These are phyloP conservation scores for Nemania serpens DNA, from an alignment of 2,329 filamentous ascomycete genomes.

Conservation along the genomic window DNA sequence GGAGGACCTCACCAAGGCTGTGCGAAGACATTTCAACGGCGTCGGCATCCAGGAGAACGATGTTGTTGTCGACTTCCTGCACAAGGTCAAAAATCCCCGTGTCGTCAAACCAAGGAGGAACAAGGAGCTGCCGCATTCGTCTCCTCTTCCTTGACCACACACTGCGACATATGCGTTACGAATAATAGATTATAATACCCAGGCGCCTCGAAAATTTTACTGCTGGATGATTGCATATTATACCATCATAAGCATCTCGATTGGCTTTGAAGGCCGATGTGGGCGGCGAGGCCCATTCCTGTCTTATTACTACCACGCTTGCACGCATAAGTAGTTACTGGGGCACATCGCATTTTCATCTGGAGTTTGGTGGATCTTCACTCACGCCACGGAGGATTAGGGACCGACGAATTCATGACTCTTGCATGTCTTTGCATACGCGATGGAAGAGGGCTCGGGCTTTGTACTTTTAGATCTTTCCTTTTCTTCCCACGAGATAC, in stretches of 20 bases:
- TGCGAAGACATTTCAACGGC: constrained; percentile 83
- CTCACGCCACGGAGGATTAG: constrained; percentile 12
- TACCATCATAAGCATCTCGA: not conserved
- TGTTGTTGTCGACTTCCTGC: constrained; percentile 78
- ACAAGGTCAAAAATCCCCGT: constrained; percentile 67
- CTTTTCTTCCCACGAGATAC: not conserved
- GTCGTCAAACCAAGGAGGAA: constrained; percentile 43
- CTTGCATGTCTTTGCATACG: constrained; percentile 6
- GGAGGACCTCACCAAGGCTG: constrained; percentile 71
- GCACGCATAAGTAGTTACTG: not conserved
- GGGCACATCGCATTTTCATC: constrained; percentile 24
- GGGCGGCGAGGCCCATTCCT: not conserved
- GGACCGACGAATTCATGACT: constrained; percentile 18
- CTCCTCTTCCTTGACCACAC: constrained; percentile 39
- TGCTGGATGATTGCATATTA: constrained; percentile 16
- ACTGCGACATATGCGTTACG: constrained; percentile 3
- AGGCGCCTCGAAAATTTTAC: constrained; percentile 10
- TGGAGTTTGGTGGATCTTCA: constrained; percentile 23
- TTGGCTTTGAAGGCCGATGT: not conserved
- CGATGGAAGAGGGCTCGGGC: constrained; percentile 9
- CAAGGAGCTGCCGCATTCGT: constrained; percentile 41
- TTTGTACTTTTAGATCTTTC: constrained; percentile 3
- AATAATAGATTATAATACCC: constrained; percentile 22
- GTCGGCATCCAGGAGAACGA: constrained; percentile 81
- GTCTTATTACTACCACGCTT: not conserved